Percentiles rank a stretch among this genome's conserved stretches.
Evolutionary conservation across 495 filamentous ascomycete genomes (phyloP).

Genomic region (Xanthoparmelia taractica): DNA sequence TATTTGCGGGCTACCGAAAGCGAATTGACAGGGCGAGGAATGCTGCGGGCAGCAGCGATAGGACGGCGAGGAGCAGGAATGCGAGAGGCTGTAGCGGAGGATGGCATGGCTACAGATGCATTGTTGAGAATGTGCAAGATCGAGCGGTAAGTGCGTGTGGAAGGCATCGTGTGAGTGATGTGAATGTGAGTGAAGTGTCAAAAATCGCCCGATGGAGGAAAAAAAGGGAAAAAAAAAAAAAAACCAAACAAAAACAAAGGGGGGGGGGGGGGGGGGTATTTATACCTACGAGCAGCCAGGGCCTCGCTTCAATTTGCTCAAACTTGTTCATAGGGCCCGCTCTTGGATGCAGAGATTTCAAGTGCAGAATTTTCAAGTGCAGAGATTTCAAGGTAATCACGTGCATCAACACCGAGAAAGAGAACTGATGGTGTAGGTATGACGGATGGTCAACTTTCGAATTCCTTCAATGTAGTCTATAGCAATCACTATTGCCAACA

Average conservation of each 20-base stretch:
- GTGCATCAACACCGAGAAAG: not conserved
- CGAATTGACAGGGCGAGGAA: not conserved
- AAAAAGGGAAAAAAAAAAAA: not conserved
- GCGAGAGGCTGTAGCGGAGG: not conserved
- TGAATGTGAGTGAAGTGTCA: not conserved
- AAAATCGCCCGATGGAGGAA: not conserved
- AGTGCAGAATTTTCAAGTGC: no score
- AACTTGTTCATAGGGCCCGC: not conserved
- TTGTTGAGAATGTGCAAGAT: not conserved
- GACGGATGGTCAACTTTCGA: not conserved
- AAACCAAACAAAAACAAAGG: not conserved
- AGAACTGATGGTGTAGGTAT: not conserved
- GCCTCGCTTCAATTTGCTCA: not conserved
- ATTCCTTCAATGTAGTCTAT: not conserved
- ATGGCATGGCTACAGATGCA: not conserved
- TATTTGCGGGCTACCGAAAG: conserved; percentile 1
- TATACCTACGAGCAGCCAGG: not conserved
- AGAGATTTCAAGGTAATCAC: not conserved
- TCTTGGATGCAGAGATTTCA: no score
- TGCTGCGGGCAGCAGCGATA: not conserved
- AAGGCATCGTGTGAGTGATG: conserved; percentile 8
- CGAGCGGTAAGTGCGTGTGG: not conserved
- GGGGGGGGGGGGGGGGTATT: not conserved
- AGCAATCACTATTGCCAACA: not conserved
- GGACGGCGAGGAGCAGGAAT: not conserved